Conservation (phyloP, 2,329 filamentous ascomycete genomes). For the Xylariaceae sp. region DNA sequence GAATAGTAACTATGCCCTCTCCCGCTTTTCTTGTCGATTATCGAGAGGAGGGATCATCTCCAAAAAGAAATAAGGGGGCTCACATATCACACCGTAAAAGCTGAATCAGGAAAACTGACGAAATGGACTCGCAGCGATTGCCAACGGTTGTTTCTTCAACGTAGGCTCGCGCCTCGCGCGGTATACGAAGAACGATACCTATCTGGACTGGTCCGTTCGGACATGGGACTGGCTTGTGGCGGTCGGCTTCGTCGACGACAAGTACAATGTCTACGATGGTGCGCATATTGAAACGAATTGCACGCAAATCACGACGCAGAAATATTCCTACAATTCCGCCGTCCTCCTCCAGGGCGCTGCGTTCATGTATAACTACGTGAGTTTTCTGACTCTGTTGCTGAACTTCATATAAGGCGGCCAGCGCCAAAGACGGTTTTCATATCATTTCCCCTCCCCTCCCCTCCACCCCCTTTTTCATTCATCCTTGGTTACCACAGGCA, state of each 20-base stretch:
- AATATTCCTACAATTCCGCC: conserved; percentile 49
- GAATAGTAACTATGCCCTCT: conserved; percentile 30
- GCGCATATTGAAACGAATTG: conserved; percentile 38
- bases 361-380: conserved; percentile 40
- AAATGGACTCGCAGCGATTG: conserved; percentile 32
- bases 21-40: neutral
- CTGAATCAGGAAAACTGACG: neutral
- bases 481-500: no score
- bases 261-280: conserved; percentile 45
- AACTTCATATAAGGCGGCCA: no score
- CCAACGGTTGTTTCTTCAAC: conserved; percentile 46
- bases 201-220: conserved; percentile 53
- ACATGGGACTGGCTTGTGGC: conserved; percentile 49
- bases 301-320: conserved; percentile 40
- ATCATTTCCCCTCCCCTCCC: neutral
- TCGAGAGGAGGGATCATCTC: neutral
- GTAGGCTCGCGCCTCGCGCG: conserved; percentile 53
- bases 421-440: neutral
- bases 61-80: neutral
- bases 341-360: conserved; percentile 41
- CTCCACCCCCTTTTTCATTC: neutral
- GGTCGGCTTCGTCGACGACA: conserved; percentile 40
- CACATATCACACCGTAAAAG: neutral
- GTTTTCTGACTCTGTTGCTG: conserved; percentile 3
- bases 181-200: conserved; percentile 59